These are phyloP conservation scores for Cylindrotheca closterium DNA, from an alignment of 108 stramenopile genomes.

Conservation along the genomic window DNA sequence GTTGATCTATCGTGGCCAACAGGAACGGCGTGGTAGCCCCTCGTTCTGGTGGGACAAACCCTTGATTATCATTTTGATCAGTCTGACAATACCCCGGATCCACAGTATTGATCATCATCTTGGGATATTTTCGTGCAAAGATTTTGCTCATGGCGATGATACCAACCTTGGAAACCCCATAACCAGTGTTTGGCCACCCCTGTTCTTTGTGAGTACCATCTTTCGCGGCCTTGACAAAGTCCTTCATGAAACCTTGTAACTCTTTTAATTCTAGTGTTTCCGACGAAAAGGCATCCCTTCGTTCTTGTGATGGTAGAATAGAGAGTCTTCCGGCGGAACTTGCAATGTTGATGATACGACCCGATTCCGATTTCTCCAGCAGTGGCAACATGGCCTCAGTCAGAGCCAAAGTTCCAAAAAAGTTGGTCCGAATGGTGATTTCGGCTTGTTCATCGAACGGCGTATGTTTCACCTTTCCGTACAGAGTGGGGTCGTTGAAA, in stretches of 20 bases:
- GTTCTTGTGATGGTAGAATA: conserved; percentile 41
- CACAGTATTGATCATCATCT: conserved; percentile 52
- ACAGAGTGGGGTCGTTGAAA: conserved; percentile 65
- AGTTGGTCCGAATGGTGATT: conserved; percentile 57
- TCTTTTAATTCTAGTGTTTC: conserved; percentile 26
- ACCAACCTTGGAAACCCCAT: conserved; percentile 78
- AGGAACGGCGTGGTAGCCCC: conserved; percentile 73
- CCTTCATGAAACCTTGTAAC: conserved; percentile 41
- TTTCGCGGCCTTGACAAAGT: conserved; percentile 60
- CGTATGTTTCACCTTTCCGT: conserved; percentile 50
- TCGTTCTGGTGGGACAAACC: conserved; percentile 51
- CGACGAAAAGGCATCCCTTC: conserved; percentile 46
- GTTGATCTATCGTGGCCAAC: conserved; percentile 33
- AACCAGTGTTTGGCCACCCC: conserved; percentile 83
- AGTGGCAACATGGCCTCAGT: conserved; percentile 40
- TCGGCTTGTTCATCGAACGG: conserved; percentile 55
- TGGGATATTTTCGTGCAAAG: conserved; percentile 39
- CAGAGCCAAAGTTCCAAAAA: conserved; percentile 48
- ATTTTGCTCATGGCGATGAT: conserved; percentile 73
- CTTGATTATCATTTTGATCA: conserved; percentile 75
- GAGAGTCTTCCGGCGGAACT: conserved; percentile 59
- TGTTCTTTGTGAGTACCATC: conserved; percentile 44
- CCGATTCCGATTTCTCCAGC: conserved; percentile 40
- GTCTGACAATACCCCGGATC: conserved; percentile 77
- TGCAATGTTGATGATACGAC: conserved; percentile 59